Evolutionary conservation across 345 rosid genomes (phyloP).

Genomic region (Combretum micranthum): DNA sequence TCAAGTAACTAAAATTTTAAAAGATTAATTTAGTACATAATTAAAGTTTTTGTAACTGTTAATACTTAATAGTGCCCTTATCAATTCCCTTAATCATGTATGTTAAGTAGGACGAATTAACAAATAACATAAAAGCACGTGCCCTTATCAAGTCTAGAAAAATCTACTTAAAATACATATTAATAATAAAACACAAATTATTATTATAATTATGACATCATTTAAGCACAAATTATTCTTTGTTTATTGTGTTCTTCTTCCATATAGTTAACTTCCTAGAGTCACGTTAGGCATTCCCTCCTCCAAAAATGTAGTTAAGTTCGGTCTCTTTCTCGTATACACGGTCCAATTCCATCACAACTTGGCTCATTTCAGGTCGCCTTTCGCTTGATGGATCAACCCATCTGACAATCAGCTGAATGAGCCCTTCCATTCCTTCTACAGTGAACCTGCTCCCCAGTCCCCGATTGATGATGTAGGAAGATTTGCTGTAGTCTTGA

Average conservation of each 20-base stretch:
- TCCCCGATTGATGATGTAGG: slow-evolving; percentile 54
- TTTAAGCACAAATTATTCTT: too few species aligned
- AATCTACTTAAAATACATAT: too few species aligned
- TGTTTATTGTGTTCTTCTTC: slow-evolving; percentile 32
- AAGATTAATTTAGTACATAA: too few species aligned
- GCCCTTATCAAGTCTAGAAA: too few species aligned
- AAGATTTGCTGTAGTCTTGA: slow-evolving; percentile 38
- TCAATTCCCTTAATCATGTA: too few species aligned
- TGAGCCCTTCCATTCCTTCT: slow-evolving; percentile 77
- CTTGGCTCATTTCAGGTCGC: slow-evolving; percentile 63
- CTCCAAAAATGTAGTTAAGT: slow-evolving; percentile 73
- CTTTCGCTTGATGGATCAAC: slow-evolving; percentile 71
- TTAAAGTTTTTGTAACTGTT: too few species aligned
- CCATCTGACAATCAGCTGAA: slow-evolving; percentile 47
- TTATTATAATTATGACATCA: too few species aligned
- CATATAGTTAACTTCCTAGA: slow-evolving; percentile 83
- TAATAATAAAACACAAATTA: too few species aligned
- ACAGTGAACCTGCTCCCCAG: slow-evolving; percentile 68
- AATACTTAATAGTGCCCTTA: too few species aligned
- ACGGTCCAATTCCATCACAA: slow-evolving; percentile 70
- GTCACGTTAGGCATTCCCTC: slow-evolving; percentile 76
- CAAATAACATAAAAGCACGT: too few species aligned
- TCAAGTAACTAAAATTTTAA: too few species aligned
- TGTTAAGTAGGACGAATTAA: too few species aligned
- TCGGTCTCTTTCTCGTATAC: slow-evolving; percentile 75